These are phyloP conservation scores for Phylloporus sp. DNA, from an alignment of 768 basidiomycete species.

Conservation along the genomic window DNA sequence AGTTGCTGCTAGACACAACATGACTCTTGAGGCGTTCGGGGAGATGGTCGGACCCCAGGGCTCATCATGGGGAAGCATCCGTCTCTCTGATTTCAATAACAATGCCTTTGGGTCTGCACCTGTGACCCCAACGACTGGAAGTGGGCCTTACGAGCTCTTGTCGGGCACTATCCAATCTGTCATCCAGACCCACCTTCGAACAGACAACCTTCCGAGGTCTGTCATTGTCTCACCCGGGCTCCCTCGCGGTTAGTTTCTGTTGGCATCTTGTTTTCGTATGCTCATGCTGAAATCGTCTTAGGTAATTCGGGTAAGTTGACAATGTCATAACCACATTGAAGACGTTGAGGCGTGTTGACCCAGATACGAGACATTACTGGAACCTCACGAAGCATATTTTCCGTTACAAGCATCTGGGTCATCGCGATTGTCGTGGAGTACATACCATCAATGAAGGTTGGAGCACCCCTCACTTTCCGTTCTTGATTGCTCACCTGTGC, in stretches of 20 bases:
- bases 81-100: neutral
- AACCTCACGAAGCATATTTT: no score
- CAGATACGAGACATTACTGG: neutral
- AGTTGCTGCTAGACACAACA: neutral
- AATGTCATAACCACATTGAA: neutral
- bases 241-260: neutral
- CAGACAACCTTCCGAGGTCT: neutral
- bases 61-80: no score
- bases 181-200: neutral
- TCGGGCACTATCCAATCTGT: neutral
- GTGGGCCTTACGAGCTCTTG: neutral
- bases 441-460: neutral
- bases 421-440: neutral
- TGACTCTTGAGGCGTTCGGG: no score
- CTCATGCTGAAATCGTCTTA: neutral
- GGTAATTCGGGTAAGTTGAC: neutral
- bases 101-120: neutral
- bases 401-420: neutral
- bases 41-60: no score
- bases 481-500: neutral
- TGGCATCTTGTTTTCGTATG: neutral
- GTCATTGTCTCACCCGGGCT: neutral
- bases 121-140: neutral
- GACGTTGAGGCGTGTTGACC: neutral
- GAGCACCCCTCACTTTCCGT: no score